Evolutionary conservation across 768 basidiomycete genomes (phyloP).

Genomic region (Psilocybe sp.): DNA sequence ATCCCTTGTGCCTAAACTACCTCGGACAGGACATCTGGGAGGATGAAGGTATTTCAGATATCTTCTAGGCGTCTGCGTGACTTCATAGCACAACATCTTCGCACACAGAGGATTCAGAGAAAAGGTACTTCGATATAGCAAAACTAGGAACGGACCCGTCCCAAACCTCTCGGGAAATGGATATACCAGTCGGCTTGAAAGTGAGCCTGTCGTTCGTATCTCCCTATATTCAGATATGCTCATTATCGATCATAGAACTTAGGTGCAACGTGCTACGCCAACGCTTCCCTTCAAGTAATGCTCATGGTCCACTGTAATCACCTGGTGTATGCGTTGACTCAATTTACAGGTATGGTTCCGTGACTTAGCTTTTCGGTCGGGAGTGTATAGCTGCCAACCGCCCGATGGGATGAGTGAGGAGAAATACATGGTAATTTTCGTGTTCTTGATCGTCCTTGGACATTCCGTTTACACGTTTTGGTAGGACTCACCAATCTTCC

Average conservation of each 20-base stretch:
- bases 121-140: constrained; percentile 48
- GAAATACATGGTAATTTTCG: constrained; percentile 32
- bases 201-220: constrained; percentile 32
- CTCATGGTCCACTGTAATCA: neutral
- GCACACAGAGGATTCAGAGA: constrained; percentile 24
- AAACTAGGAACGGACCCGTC: constrained; percentile 58
- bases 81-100: constrained; percentile 12
- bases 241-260: constrained; percentile 60
- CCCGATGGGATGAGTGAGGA: constrained; percentile 42
- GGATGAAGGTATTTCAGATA: constrained; percentile 48
- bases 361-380: constrained; percentile 75
- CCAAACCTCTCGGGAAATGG: constrained; percentile 43
- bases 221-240: neutral
- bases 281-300: constrained; percentile 84
- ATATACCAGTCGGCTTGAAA: constrained; percentile 74
- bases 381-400: constrained; percentile 76
- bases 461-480: constrained; percentile 2
- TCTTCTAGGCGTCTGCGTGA: constrained; percentile 7
- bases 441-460: neutral
- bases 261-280: constrained; percentile 96
- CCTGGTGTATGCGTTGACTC: neutral
- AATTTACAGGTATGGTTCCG: constrained; percentile 83
- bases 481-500: constrained; percentile 77
- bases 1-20: constrained; percentile 86
- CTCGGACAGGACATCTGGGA: constrained; percentile 85